Conservation (phyloP, 352 stramenopile genomes). For the Aphanomyces astaci region DNA sequence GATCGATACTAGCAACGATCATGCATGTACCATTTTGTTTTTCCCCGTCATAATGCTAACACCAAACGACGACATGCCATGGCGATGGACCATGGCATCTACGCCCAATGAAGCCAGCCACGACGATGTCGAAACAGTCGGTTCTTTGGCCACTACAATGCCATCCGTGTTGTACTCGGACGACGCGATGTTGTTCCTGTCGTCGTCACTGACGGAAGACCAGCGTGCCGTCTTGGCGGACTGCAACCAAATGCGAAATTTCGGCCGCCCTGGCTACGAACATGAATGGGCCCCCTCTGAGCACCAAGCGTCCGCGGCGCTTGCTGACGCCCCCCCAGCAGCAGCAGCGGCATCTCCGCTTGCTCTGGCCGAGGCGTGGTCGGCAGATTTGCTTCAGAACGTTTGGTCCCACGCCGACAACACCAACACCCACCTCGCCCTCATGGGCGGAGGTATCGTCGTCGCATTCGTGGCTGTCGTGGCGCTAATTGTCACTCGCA, state of each 20-base stretch:
- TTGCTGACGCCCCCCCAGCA: not conserved
- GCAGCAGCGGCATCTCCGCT: not conserved
- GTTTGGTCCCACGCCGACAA: not conserved
- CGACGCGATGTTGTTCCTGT: not conserved
- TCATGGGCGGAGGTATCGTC: not conserved
- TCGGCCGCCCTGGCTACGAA: constrained; percentile 14
- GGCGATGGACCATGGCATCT: not conserved
- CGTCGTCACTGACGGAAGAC: not conserved
- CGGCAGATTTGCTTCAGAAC: not conserved
- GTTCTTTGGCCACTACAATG: not conserved
- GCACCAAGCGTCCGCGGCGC: not conserved
- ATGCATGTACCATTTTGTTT: not conserved
- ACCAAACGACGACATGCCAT: not conserved
- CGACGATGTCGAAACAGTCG: too few relatives aligned
- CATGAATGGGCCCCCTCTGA: constrained; percentile 2
- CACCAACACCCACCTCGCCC: not conserved
- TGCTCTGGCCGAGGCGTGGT: not conserved
- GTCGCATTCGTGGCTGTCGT: not conserved
- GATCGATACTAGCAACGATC: not conserved
- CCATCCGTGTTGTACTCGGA: not conserved
- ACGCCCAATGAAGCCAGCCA: not conserved
- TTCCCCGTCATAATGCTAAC: not conserved
- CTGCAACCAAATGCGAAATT: constrained; percentile 12
- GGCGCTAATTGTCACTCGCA: not conserved
- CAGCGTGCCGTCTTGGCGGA: not conserved